These are phyloP conservation scores for Nicotiana paniculata DNA, from an alignment of 257 asterid species.

Conservation along the genomic window DNA sequence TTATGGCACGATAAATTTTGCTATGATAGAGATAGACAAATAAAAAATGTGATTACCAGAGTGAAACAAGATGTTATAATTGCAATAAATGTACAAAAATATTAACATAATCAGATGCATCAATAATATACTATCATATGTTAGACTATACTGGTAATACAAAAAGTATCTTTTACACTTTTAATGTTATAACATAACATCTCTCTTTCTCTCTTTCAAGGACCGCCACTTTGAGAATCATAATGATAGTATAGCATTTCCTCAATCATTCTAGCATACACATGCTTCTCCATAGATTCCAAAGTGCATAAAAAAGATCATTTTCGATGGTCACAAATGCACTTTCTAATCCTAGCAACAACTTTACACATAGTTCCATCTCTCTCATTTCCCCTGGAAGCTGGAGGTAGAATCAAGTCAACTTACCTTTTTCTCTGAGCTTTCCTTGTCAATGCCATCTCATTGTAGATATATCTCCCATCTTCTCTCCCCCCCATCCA, in stretches of 20 bases:
- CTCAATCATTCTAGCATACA: conserved; percentile 12
- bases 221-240: conserved; percentile 23
- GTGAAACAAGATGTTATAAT: too few relatives aligned
- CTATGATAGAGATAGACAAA: neutral
- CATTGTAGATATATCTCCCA: neutral
- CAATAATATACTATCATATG: too few relatives aligned
- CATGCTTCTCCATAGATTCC: conserved; percentile 11
- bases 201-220: neutral
- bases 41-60: neutral
- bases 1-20: neutral
- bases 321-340: conserved; percentile 1
- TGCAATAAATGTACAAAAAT: too few relatives aligned
- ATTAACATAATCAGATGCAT: too few relatives aligned
- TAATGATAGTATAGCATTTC: conserved; percentile 5
- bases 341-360: neutral
- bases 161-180: too few relatives aligned
- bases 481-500: too few relatives aligned
- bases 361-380: neutral
- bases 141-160: too few relatives aligned
- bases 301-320: conserved; percentile 12
- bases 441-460: neutral
- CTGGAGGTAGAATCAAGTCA: conserved; percentile 9
- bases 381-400: neutral
- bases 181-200: too few relatives aligned
- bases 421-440: neutral